These are phyloP conservation scores for Elongisporangium undulatum DNA, from an alignment of 352 stramenopile species.

Conservation along the genomic window DNA sequence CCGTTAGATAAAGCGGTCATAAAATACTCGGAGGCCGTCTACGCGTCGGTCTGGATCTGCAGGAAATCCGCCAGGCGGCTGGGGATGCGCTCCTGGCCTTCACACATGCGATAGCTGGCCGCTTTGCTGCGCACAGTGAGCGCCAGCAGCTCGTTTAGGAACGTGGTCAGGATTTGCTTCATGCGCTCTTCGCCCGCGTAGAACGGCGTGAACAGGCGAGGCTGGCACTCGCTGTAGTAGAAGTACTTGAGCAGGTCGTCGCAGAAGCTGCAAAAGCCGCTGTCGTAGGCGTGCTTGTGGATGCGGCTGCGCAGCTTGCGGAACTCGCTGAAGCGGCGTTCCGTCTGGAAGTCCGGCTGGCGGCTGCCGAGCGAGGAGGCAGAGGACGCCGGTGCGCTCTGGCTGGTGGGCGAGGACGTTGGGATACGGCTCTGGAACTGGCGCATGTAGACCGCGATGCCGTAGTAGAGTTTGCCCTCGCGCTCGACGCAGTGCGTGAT, in stretches of 20 bases:
- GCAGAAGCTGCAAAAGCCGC: slow-evolving; percentile 26
- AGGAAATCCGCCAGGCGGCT: slow-evolving; percentile 29
- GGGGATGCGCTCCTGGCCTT: slow-evolving; percentile 35
- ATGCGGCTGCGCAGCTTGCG: slow-evolving; percentile 37
- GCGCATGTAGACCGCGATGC: slow-evolving; percentile 39
- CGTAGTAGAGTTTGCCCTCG: slow-evolving; percentile 25
- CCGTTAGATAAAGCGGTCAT: neutral
- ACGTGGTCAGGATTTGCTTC: slow-evolving; percentile 25
- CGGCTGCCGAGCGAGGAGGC: neutral
- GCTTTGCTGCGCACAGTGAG: slow-evolving; percentile 23
- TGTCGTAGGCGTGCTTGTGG: slow-evolving; percentile 28
- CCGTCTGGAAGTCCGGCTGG: slow-evolving; percentile 31
- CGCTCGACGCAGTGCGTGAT: slow-evolving; percentile 26
- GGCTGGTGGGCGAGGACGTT: slow-evolving; percentile 14
- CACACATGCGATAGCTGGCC: slow-evolving; percentile 27
- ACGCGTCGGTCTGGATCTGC: slow-evolving; percentile 6
- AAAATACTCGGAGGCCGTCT: neutral
- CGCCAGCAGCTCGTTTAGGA: slow-evolving; percentile 26
- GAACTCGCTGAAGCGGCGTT: slow-evolving; percentile 32
- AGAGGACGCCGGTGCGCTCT: slow-evolving; percentile 9
- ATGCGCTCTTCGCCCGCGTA: slow-evolving; percentile 21
- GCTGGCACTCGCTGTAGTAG: slow-evolving; percentile 18
- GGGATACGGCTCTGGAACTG: slow-evolving; percentile 40
- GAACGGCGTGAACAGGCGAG: slow-evolving; percentile 30
- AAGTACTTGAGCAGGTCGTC: slow-evolving; percentile 34